phyloP scores from a whole-genome alignment of 2,329 filamentous ascomycete genomes.

The Acarospora socialis region DNA sequence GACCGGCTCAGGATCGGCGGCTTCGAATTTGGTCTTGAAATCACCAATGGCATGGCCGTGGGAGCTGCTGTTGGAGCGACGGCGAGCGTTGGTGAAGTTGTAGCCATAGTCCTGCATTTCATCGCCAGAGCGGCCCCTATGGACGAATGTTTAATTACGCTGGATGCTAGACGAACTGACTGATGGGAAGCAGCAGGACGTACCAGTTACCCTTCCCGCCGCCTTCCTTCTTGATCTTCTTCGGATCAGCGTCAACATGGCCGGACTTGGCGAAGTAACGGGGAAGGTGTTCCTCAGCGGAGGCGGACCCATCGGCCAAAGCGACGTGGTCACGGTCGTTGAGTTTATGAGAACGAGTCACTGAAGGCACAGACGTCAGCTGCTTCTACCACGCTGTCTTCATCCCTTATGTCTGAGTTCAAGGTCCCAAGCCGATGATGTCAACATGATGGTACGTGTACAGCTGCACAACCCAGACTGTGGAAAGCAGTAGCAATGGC shows the following conservation, averaged over 20 bases:
- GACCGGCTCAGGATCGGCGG: constrained; percentile 74
- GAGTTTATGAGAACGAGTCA: constrained; percentile 96
- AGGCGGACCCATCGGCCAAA: constrained; percentile 57
- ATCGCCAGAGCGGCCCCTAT: constrained; percentile 68
- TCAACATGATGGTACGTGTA: no score
- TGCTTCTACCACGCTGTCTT: no score
- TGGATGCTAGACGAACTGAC: constrained; percentile 5
- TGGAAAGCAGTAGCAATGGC: no score
- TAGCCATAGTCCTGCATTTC: constrained; percentile 76
- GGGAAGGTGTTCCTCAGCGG: constrained; percentile 60
- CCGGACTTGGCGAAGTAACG: constrained; percentile 89
- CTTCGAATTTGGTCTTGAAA: constrained; percentile 95
- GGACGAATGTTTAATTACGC: background rate
- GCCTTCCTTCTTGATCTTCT: constrained; percentile 94
- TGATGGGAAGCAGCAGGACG: constrained; percentile 21
- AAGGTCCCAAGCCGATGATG: no score
- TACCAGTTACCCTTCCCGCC: constrained; percentile 91
- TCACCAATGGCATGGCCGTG: constrained; percentile 55
- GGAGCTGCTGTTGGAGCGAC: constrained; percentile 81
- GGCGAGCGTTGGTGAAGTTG: constrained; percentile 71
- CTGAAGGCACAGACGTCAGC: constrained; percentile 31
- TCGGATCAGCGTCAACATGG: constrained; percentile 66
- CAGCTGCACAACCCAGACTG: no score
- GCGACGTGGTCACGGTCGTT: constrained; percentile 84
- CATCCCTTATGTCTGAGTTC: no score